phyloP scores from a whole-genome alignment of 176 grass and related monocot genomes.

The Panicum miliaceum region DNA sequence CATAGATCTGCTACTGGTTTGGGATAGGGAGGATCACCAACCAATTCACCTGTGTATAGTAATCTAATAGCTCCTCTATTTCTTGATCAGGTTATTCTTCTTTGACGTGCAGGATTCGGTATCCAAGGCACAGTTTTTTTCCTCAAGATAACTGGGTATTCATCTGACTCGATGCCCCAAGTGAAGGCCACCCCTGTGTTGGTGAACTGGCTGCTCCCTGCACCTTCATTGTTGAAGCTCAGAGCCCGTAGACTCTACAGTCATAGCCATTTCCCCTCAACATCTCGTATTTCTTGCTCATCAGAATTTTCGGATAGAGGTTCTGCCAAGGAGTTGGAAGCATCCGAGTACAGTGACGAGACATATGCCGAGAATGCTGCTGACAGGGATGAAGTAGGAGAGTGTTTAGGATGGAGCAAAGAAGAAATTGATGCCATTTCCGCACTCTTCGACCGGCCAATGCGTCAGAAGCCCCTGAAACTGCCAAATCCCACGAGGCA shows the following conservation, averaged over 20 bases:
- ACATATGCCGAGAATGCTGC: neutral
- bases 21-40: neutral
- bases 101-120: neutral
- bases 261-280: neutral
- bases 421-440: constrained; percentile 82
- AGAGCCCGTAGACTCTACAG: neutral
- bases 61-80: neutral
- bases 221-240: neutral
- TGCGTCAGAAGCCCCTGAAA: constrained; percentile 45
- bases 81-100: neutral
- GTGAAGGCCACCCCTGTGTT: neutral
- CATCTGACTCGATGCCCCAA: neutral
- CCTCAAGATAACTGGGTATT: neutral
- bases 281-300: constrained; percentile 1
- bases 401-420: constrained; percentile 52
- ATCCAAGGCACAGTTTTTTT: neutral
- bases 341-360: neutral
- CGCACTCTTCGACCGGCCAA: constrained; percentile 76
- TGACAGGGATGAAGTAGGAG: neutral
- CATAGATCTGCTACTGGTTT: neutral
- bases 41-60: neutral
- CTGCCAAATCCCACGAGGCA: constrained; percentile 42
- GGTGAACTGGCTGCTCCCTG: constrained; percentile 13
- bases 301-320: neutral
- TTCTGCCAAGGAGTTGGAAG: neutral